These are phyloP conservation scores for Dissophora globulifera DNA, from an alignment of 192 early-diverging fungal genomes.

Conservation along the genomic window DNA sequence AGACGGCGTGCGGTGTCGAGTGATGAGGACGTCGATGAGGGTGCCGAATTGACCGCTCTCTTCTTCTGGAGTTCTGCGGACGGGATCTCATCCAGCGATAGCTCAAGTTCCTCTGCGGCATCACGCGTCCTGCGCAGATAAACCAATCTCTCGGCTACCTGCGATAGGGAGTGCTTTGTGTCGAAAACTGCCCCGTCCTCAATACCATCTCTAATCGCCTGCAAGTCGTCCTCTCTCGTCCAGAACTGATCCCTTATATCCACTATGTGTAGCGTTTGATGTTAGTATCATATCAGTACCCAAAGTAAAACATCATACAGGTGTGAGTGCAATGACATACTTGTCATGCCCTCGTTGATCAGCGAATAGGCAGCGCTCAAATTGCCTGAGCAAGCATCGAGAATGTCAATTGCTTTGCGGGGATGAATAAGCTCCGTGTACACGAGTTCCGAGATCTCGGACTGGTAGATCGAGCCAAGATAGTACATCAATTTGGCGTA, in stretches of 20 bases:
- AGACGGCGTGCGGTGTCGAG: no score
- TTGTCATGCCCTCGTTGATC: slow-evolving; percentile 15
- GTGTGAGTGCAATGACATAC: no score
- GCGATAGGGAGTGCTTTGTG: slow-evolving; percentile 14
- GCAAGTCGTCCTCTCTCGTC: slow-evolving; percentile 29
- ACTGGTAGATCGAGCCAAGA: slow-evolving; percentile 6
- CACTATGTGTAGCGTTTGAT: slow-evolving; percentile 12
- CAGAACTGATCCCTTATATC: slow-evolving; percentile 15
- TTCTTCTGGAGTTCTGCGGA: slow-evolving; percentile 9
- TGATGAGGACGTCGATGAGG: no score
- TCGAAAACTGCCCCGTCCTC: slow-evolving; percentile 17
- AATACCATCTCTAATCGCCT: slow-evolving; percentile 8
- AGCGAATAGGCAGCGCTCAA: neutral
- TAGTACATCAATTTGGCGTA: neutral
- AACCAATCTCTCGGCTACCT: slow-evolving; percentile 1
- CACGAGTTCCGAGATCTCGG: slow-evolving; percentile 16
- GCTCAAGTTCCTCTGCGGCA: slow-evolving; percentile 10
- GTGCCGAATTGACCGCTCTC: neutral
- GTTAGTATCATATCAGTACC: no score
- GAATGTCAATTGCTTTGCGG: slow-evolving; percentile 30
- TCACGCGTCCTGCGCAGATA: slow-evolving; percentile 21
- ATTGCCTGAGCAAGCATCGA: slow-evolving; percentile 27
- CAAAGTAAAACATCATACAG: no score
- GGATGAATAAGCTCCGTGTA: slow-evolving; percentile 18
- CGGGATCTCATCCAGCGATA: neutral